These are phyloP conservation scores for Colletotrichum sp. DNA, from an alignment of 2,329 filamentous ascomycete genomes.

Conservation along the genomic window DNA sequence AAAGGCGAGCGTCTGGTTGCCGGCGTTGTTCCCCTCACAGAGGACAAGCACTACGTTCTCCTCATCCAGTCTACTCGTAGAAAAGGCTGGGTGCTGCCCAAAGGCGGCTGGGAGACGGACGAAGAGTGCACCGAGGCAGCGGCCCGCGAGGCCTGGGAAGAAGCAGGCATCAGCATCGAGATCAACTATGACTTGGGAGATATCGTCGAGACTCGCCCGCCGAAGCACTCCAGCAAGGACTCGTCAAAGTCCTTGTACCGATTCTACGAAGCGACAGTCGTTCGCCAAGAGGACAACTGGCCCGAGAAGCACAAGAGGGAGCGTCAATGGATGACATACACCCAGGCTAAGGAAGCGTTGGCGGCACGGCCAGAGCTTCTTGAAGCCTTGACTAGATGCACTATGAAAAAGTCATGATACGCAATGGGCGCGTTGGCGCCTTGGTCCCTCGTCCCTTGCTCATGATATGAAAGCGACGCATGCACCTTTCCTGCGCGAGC, in stretches of 20 bases:
- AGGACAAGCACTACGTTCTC: slow-evolving; percentile 86
- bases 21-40: slow-evolving; percentile 87
- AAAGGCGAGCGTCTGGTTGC: slow-evolving; percentile 95
- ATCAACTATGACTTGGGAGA: slow-evolving; percentile 86
- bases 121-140: slow-evolving; percentile 85
- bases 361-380: slow-evolving; percentile 83
- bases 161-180: slow-evolving; percentile 88
- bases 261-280: slow-evolving; percentile 89
- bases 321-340: slow-evolving; percentile 87
- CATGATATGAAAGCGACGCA: background rate
- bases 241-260: slow-evolving; percentile 70
- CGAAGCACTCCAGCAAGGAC: slow-evolving; percentile 72
- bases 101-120: slow-evolving; percentile 97
- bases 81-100: slow-evolving; percentile 95
- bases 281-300: slow-evolving; percentile 85
- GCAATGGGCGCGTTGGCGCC: background rate
- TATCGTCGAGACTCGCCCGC: slow-evolving; percentile 83
- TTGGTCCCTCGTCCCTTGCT: background rate
- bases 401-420: slow-evolving; percentile 50
- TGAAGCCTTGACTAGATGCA: slow-evolving; percentile 84
- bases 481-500: background rate
- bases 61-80: slow-evolving; percentile 92
- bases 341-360: slow-evolving; percentile 80
- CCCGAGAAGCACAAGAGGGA: slow-evolving; percentile 92
- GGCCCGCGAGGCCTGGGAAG: slow-evolving; percentile 94